phyloP scores from a whole-genome alignment of 2,329 filamentous ascomycete genomes.

The Arthroderma sp. region DNA sequence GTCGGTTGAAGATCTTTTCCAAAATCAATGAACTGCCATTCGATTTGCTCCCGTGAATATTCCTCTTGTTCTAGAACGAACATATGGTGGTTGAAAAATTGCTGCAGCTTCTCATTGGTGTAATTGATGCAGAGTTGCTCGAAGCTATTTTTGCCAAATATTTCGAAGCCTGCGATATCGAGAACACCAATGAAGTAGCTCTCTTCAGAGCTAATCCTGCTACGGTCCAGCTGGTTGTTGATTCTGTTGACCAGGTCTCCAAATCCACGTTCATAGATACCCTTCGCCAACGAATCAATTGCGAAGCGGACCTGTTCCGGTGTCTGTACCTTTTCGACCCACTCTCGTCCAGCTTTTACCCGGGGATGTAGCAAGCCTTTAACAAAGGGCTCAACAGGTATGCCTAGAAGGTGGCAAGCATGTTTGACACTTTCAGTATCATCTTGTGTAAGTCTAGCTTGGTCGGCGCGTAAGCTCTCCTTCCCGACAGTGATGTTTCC shows the following conservation, averaged over 20 bases:
- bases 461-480: constrained; percentile 81
- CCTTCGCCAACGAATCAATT: constrained; percentile 85
- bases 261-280: constrained; percentile 94
- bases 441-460: constrained; percentile 69
- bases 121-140: constrained; percentile 99
- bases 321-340: constrained; percentile 97
- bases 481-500: constrained; percentile 85
- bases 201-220: constrained; percentile 69
- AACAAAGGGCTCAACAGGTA: constrained; percentile 71
- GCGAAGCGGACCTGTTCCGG: constrained; percentile 87
- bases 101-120: constrained; percentile 96
- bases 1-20: constrained; percentile 93
- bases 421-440: constrained; percentile 62
- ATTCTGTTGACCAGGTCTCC: constrained; percentile 85
- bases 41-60: constrained; percentile 92
- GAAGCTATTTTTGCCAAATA: constrained; percentile 96
- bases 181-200: constrained; percentile 94
- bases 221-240: constrained; percentile 82
- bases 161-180: constrained; percentile 98
- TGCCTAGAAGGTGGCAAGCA: constrained; percentile 73
- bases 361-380: constrained; percentile 81
- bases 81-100: constrained; percentile 99
- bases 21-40: constrained; percentile 99
- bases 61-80: constrained; percentile 98
- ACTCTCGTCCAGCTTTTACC: constrained; percentile 91